Evolutionary conservation across 2,329 filamentous ascomycete species (phyloP), one percentile per base, ranked within the genome.

Genomic region (Fusarium pseudocircinatum): DNA sequence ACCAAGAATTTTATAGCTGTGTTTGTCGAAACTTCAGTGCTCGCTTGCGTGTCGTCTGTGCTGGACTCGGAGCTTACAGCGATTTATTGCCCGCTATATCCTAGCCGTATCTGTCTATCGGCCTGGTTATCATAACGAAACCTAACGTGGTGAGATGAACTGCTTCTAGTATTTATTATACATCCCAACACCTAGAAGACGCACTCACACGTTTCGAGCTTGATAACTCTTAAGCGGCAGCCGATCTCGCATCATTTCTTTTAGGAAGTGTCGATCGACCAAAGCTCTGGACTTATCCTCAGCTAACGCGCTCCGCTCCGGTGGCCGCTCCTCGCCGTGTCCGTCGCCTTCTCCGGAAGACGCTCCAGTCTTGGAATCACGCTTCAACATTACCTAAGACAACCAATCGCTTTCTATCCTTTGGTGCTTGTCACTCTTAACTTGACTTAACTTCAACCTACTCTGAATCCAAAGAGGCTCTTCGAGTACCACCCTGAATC

Each of bases 281-380:
- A 60, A 57, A 64, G 53, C 61, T 70, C 57, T 74, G 44, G 63
- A 60, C 60, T 58, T 64, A 39, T 67, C 61, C 68, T 53, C 59
- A 71, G 62, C 71, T 59, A 57, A 53, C 30, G 32, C 65, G 60
- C 56, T 74, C 52, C 56, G 63, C 63, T 74, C 67, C 46, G 50
- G 40, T 72, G 44, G 50, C 56, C 68, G 71, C 63, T 50, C 56
- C 47, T 76, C 75, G 71, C 73, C 63, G 62, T 71, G 60, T 63
- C 75, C 67, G 64, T 68, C 68, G 66, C 71, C 60, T 54, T 68
- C 66, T 65, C 75, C 69, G 71, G 70, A 73, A 60, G 46, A 74
- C 64, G 46, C 61, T 59, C 68, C 36, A 44, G 34, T 43, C 40
- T 61, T 49, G 63, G 22, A 53, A 71, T 74, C 60, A 60, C 64